These are phyloP conservation scores for Kandelia obovata DNA, from an alignment of 345 rosid genomes.

Conservation along the genomic window DNA sequence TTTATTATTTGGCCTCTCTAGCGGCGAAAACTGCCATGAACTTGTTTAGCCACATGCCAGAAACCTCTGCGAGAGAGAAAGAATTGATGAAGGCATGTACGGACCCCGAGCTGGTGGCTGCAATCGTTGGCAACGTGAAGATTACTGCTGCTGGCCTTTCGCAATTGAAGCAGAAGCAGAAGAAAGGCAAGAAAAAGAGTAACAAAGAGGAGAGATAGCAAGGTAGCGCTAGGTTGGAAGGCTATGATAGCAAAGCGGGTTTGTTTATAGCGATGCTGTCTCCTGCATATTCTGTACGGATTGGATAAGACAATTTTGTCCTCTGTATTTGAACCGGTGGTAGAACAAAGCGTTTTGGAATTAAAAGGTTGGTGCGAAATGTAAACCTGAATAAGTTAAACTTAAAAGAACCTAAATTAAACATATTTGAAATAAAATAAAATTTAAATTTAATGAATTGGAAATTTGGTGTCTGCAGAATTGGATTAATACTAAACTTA, in stretches of 20 bases:
- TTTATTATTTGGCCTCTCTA: slow-evolving; percentile 8
- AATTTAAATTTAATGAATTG: too few species aligned
- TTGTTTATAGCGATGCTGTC: not conserved
- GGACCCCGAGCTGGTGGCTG: slow-evolving; percentile 88
- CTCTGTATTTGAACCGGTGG: not conserved
- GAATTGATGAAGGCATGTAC: slow-evolving; percentile 96
- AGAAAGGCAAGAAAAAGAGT: slow-evolving; percentile 66
- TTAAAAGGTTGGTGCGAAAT: too few species aligned
- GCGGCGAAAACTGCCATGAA: slow-evolving; percentile 94
- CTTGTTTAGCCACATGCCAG: slow-evolving; percentile 81
- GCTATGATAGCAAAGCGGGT: not conserved
- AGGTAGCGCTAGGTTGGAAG: not conserved
- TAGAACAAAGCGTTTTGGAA: too few species aligned
- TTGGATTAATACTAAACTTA: too few species aligned
- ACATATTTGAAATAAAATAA: too few species aligned
- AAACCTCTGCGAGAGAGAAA: slow-evolving; percentile 78
- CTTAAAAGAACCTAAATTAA: too few species aligned
- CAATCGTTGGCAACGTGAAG: slow-evolving; percentile 87
- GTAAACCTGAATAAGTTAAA: too few species aligned
- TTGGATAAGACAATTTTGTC: not conserved
- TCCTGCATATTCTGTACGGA: not conserved
- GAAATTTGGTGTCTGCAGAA: too few species aligned
- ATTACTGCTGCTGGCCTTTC: slow-evolving; percentile 86
- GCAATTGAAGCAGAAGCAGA: slow-evolving; percentile 95
- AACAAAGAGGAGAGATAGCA: slow-evolving; percentile 23